Base-by-base conservation (phyloP, 129 eudicot genomes). In the Saposhnikovia divaricata region DNA sequence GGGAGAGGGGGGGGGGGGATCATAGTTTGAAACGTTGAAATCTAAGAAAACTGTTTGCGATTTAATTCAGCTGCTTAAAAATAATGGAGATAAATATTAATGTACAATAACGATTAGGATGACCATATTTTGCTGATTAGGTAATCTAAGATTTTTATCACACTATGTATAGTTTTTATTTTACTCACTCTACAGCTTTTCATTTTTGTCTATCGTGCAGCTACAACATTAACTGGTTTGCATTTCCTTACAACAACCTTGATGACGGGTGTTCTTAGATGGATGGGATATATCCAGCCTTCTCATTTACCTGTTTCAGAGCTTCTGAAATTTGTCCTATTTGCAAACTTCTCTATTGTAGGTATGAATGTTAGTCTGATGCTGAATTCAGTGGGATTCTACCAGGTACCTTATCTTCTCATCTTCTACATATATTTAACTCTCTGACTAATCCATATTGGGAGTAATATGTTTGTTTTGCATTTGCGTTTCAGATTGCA, bases 301-400 rank as follows among this genome's bases (percentile, higher is more conserved):
- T 92, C 97, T 80, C 93, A 89, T 85, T 83, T 92, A 77, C 94
- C 94, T 19, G 19, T 78, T 61, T 38, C 89, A 34, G 92, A 89
- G 72, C 94, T 92, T 80, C 45, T 92, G 28, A 89, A 88, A 44
- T 92, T 89, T 83, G 91, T 91, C 73, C 1, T 91, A 46, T 89
- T 86, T 79, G 97, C 97, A 43, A 91, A 91, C 78, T 88, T 89
- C 84, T 91, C 97, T 37, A 89, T 91, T 78, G 93, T 89, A 19
- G 97, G 97, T 78, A 91, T 91, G 97, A 91, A 91, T 84, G 90
- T 92, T 80, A 92, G 97, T 81, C 81, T 92, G 69, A 92, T 92
- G 97, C 88, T 88, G 97, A 92, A 92, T 78, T 92, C 97, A 38
- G 97, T 92, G 55, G 97, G 97, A 83, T 92, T 92, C 84, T 92